Evolutionary conservation across 306 rosid species (phyloP), one percentile per base, ranked within the genome.

Genomic region (Begonia fuchsioides): DNA sequence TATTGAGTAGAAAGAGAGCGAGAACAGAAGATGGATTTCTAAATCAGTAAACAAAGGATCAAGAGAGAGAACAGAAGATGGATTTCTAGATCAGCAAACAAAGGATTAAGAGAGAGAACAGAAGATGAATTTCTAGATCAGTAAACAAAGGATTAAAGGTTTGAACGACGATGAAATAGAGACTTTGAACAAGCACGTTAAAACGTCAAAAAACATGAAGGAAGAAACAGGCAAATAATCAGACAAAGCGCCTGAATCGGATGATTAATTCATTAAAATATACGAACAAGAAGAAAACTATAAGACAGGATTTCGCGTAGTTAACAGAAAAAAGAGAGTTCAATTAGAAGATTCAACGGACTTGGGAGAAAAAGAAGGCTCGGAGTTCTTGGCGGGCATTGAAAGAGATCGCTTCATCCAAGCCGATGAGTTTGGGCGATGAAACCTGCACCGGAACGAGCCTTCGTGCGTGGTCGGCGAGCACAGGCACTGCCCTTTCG

Each of bases 381-480:
- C 64, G 3, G 75, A 50, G 38, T 44, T 64, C 20, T 69, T 56
- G 45, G 68, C 35, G 26, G 90, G 68, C 77, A 63, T 66, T 69
- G 90, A 76, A 8, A 72, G 72, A 16, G 86, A 76, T 14, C 83
- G 73, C 70, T 78, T 78, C 83, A 72, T 67, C 77, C 72, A 72
- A 13, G 60, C 15, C 0, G 78, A 32, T 0, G 80, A 41, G 2
- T 11, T 43, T 47, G 80, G 50, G 8, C 79, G 90, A 56, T 90
- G 97, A 54, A 90, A 56, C 57, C 93, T 78, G 58, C 97, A 90
- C 49, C 95, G 57, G 72, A 90, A 90, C 1, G 97, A 90, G 6
- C 97, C 97, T 54, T 64, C 66, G 32, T 90, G 97, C 38, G 80
- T 68, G 39, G 97, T 90, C 39, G 97, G 97, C 1, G 95, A 84